phyloP scores from a whole-genome alignment of 2,329 filamentous ascomycete species.

The Incumbomyces delicatus region DNA sequence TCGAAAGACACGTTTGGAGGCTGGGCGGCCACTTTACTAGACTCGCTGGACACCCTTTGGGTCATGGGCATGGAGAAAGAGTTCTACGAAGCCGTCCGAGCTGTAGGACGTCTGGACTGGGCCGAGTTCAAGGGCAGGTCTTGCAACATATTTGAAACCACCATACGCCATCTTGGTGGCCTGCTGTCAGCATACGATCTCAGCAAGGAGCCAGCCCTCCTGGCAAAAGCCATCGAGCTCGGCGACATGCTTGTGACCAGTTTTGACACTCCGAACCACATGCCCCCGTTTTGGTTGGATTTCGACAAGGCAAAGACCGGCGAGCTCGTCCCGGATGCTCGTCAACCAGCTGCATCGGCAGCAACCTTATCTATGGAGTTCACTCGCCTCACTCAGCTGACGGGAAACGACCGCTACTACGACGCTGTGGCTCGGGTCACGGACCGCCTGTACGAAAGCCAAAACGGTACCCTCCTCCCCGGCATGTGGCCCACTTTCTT shows the following conservation, averaged over 20 bases:
- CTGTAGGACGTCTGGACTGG: conserved; percentile 49
- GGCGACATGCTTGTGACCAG: conserved; percentile 45
- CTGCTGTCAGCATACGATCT: conserved; percentile 46
- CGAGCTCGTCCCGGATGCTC: background rate
- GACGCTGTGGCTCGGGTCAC: conserved; percentile 51
- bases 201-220: conserved; percentile 37
- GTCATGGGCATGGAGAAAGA: conserved; percentile 58
- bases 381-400: conserved; percentile 53
- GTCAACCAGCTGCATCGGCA: background rate
- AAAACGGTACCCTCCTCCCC: conserved; percentile 46
- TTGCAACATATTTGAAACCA: conserved; percentile 42
- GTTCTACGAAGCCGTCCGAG: conserved; percentile 53
- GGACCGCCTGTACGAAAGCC: conserved; percentile 44
- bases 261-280: conserved; percentile 24
- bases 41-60: conserved; percentile 61
- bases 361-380: conserved; percentile 7
- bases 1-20: conserved; percentile 51
- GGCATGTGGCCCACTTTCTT: conserved; percentile 48
- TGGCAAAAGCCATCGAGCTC: conserved; percentile 44
- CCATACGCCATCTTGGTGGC: conserved; percentile 46
- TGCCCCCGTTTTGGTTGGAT: conserved; percentile 17
- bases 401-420: conserved; percentile 50
- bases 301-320: conserved; percentile 6
- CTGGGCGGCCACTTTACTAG: conserved; percentile 57
- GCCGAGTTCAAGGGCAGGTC: conserved; percentile 22